phyloP scores from a whole-genome alignment of 306 rosid genomes.

The Canavalia ensiformis region DNA sequence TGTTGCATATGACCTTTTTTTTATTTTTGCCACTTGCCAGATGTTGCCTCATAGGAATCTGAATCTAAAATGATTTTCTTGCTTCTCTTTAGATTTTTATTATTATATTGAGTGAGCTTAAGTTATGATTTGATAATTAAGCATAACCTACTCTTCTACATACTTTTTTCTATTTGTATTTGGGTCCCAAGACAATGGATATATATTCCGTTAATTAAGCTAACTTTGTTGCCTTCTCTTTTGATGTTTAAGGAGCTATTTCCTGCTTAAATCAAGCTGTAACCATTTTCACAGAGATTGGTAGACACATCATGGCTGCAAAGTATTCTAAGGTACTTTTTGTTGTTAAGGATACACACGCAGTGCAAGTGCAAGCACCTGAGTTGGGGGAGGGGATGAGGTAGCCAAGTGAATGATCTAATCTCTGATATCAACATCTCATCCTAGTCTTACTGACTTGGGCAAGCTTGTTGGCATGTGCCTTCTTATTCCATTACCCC shows the following conservation, averaged over 20 bases:
- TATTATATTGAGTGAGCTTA: conserved; percentile 10
- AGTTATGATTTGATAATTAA: not conserved
- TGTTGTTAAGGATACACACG: not conserved
- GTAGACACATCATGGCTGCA: conserved; percentile 60
- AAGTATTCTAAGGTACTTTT: conserved; percentile 61
- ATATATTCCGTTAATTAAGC: not conserved
- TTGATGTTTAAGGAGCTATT: conserved; percentile 57
- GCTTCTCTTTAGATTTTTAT: not conserved
- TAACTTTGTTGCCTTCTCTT: conserved; percentile 32
- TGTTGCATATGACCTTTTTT: not conserved
- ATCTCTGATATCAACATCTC: not conserved
- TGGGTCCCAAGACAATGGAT: not conserved
- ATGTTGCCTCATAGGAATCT: not conserved
- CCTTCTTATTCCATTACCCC: conserved; percentile 5
- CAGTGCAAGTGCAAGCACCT: not conserved
- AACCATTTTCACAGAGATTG: conserved; percentile 57
- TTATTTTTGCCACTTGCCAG: not conserved
- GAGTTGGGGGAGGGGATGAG: not conserved
- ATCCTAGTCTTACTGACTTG: not conserved
- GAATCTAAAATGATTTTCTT: not conserved
- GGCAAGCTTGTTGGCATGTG: not conserved
- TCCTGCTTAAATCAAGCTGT: conserved; percentile 62
- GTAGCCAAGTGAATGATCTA: not conserved
- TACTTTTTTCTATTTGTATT: not conserved
- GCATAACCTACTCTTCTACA: not conserved